Percentiles rank a stretch among this genome's conserved stretches.
Conservation (phyloP, 148 eudicot species). For the Spergularia marina region DNA sequence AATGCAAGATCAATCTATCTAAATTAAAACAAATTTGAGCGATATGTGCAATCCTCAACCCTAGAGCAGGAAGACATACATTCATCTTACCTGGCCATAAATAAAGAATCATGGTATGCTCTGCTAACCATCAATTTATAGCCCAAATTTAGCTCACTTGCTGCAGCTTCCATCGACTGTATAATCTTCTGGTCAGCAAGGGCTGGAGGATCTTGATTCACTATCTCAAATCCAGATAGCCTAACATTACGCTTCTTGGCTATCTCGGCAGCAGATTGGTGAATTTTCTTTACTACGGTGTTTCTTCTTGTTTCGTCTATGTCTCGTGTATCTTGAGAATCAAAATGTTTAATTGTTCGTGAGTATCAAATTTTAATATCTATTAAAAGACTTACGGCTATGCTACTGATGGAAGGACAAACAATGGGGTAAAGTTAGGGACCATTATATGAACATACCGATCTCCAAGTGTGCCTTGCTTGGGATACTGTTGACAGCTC, state of each 20-base stretch:
- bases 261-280: constrained; percentile 66
- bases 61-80: neutral
- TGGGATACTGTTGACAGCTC: constrained; percentile 97
- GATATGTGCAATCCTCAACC: neutral
- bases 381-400: neutral
- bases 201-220: constrained; percentile 97
- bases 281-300: constrained; percentile 69
- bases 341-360: neutral
- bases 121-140: constrained; percentile 93
- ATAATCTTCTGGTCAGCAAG: constrained; percentile 61
- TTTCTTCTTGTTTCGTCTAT: constrained; percentile 83
- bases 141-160: constrained; percentile 60
- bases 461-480: constrained; percentile 95
- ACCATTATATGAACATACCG: constrained; percentile 35
- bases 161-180: constrained; percentile 76
- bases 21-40: neutral
- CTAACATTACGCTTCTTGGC: constrained; percentile 66
- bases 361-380: neutral
- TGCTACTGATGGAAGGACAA: neutral
- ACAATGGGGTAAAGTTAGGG: neutral
- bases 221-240: constrained; percentile 72
- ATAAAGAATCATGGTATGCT: constrained; percentile 95
- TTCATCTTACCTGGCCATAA: constrained; percentile 87
- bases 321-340: constrained; percentile 70
- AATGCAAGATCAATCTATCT: neutral